A percentile compares a stretch with the other conserved stretches of the same genome.
phyloP scores from a whole-genome alignment of 1,284 basidiomycete species.

The Puccinia horiana region DNA sequence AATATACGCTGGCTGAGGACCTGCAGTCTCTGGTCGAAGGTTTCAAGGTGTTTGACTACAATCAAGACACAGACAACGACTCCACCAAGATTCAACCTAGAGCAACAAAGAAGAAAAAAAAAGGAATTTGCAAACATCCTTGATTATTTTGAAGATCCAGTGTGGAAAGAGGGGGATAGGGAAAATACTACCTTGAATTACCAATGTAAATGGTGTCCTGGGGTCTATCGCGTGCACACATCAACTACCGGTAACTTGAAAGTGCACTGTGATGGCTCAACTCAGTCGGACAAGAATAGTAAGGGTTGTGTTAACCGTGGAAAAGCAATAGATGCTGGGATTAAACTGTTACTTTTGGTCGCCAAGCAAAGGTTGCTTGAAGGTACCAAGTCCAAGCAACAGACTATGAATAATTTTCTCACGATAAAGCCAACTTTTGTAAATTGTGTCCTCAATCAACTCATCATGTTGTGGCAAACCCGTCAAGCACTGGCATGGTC shows the following conservation, averaged over 20 bases:
- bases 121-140: neutral
- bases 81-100: neutral
- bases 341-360: neutral
- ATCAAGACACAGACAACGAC: neutral
- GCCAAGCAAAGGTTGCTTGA: neutral
- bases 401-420: neutral
- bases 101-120: neutral
- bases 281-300: neutral
- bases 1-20: neutral
- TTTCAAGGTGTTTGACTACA: neutral
- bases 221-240: neutral
- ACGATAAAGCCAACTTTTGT: neutral
- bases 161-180: neutral
- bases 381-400: neutral
- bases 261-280: neutral
- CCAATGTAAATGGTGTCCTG: constrained; percentile 2
- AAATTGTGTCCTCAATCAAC: neutral
- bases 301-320: neutral
- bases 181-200: neutral
- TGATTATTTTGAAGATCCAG: neutral
- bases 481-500: neutral
- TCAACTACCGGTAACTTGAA: neutral
- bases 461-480: constrained; percentile 1
- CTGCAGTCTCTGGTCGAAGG: neutral
- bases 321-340: neutral